phyloP scores from a whole-genome alignment of 2,329 filamentous ascomycete species.

The Drechslerella coelobrocha region DNA sequence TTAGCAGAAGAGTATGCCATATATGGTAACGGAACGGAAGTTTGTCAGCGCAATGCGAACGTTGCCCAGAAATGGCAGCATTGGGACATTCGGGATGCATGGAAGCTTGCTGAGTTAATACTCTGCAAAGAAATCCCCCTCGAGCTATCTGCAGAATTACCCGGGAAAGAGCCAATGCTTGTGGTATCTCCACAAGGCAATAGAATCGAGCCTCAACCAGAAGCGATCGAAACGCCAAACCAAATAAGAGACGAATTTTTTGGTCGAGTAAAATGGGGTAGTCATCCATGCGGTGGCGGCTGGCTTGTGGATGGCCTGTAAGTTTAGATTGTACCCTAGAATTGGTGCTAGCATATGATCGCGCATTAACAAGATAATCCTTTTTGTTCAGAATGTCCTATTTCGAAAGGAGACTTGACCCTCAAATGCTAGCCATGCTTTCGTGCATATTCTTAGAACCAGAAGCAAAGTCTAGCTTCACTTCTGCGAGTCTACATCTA shows the following conservation, averaged over 20 bases:
- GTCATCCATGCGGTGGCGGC: constrained; percentile 66
- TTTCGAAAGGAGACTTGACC: constrained; percentile 68
- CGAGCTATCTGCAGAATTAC: constrained; percentile 61
- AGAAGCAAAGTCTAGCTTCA: constrained; percentile 64
- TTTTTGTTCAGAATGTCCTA: constrained; percentile 61
- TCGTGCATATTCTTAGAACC: constrained; percentile 73
- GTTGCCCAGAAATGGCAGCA: constrained; percentile 76
- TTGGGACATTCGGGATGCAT: constrained; percentile 77
- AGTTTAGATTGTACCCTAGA: not conserved
- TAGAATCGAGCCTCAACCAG: not conserved
- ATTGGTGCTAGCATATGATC: not conserved
- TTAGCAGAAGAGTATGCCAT: constrained; percentile 82
- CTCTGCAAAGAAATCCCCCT: constrained; percentile 78
- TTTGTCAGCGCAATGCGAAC: constrained; percentile 82
- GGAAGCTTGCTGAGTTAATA: constrained; percentile 80
- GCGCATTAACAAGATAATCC: not conserved
- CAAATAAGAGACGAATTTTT: constrained; percentile 58
- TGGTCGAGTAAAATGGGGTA: constrained; percentile 72
- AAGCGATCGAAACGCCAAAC: not conserved
- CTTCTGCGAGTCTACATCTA: constrained; percentile 66
- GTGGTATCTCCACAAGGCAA: constrained; percentile 66
- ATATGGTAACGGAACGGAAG: constrained; percentile 78
- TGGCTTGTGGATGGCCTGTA: constrained; percentile 67
- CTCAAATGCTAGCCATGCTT: constrained; percentile 76
- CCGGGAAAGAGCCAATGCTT: constrained; percentile 66